Base-by-base conservation (phyloP, 2,329 filamentous ascomycete genomes). In the Fusarium poae region DNA sequence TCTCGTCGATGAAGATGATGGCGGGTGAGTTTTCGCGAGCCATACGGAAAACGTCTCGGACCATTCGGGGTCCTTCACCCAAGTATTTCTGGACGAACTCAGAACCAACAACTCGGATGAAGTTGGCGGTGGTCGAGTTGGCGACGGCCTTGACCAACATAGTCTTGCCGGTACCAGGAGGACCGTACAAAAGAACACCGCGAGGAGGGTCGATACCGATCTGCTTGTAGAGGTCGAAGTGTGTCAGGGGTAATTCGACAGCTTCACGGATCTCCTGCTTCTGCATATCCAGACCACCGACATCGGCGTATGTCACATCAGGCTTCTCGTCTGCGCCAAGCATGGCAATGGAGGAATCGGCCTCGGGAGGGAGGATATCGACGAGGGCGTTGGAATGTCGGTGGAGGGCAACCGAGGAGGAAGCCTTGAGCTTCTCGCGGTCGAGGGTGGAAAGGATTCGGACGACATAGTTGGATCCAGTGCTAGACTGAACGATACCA, bases 1-100 rank as follows among this genome's bases (percentile, higher is more conserved):
- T 97, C 81, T 99, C 96, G 78, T 99, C 96, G 78, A 99, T 99
- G 86, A 99, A 99, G 82, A 99, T 99, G 80, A 99, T 99, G 62
- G 94, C 92, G 0, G 96, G 96, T 1, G 94, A 95, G 84, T 99
- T 99, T 84, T 99, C 96, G 67, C 96, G 91, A 37, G 96, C 96
- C 96, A 99, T 99, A 67, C 96, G 89, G 88, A 99, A 99, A 40
- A 99, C 96, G 79, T 99, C 96, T 76, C 96, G 93, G 55, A 99
- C 96, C 96, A 99, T 99, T 72, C 96, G 93, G 54, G 96, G 96
- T 52, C 96, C 96, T 80, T 99, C 96, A 79, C 96, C 96, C 3
- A 99, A 87, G 77, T 99, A 99, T 83, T 99, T 99, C 79, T 99
- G 96, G 54, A 99, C 96, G 76, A 99, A 98, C 79, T 99, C 96